Base-by-base conservation (phyloP, 345 rosid species). In the Hibiscus trionum region DNA sequence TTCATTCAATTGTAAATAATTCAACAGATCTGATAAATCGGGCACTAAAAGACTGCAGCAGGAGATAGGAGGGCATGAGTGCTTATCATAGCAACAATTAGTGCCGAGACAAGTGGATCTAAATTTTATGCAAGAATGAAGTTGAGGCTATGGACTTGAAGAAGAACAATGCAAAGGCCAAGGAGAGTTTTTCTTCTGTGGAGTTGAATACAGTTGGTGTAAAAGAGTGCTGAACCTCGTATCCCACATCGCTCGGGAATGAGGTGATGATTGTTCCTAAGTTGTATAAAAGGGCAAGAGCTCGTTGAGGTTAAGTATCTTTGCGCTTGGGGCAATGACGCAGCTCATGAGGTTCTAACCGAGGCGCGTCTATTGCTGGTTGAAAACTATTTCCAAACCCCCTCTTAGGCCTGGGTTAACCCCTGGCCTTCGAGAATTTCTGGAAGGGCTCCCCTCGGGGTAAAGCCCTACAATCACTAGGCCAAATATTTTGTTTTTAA, bases 61-160 rank as follows among this genome's bases (percentile, higher is more conserved):
- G 11, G 61, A 59, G 73, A 81, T 26, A 10, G 87, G 81, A 66
- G 69, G 61, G 72, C 86, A 85, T 49, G 87, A 78, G 10, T 46
- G 24, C 24, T 69, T 76, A 87, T 35, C 5, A 35, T 61, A 46
- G 84, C 80, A 52, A 27, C 10, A 27, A 89, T 80, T 46, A 89
- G 49, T 66, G 75, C 37, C 7, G 93, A 87, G 64, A 86, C 86
- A 11, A 78, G 52, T 56, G 82, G 81, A 70, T 89, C 82, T 17
- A 63, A 52, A 52, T 52, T 57, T 76, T 37, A 80, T 71, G 59
- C n/a, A 67, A 35, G 71, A 39, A 39, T 42, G 69, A 24, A 76
- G 71, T 26, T 35, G 71, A 59, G 66, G 56, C 70, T 61, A 71
- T 21, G 75, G 42, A 11, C 24, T 71, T 31, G 71, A 72, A 62